A percentile compares a stretch with the other conserved stretches of the same genome.
Evolutionary conservation across 805 yeast species (phyloP).

Genomic region (Debaryomyces maramus): DNA sequence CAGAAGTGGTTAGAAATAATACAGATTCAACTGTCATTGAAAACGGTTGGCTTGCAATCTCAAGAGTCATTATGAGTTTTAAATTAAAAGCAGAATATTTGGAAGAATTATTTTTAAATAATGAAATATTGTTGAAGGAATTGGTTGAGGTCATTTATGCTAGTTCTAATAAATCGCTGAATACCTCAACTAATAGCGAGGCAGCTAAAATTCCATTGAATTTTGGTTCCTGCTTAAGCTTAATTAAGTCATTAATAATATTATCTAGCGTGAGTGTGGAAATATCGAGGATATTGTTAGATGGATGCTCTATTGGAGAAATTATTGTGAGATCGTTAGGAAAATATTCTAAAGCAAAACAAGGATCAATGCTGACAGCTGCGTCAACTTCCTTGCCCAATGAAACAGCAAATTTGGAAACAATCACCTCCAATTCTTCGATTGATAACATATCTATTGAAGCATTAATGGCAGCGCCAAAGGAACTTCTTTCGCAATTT

Average conservation of each 20-base stretch:
- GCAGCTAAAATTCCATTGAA: constrained; percentile 22
- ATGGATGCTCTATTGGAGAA: constrained; percentile 48
- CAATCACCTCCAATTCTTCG: constrained; percentile 7
- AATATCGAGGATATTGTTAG: constrained; percentile 44
- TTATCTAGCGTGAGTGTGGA: constrained; percentile 44
- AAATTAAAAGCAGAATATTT: constrained; percentile 41
- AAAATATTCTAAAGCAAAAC: constrained; percentile 42
- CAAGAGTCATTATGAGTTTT: constrained; percentile 56
- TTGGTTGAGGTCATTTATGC: constrained; percentile 21
- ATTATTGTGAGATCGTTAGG: constrained; percentile 51
- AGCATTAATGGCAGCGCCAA: constrained; percentile 71
- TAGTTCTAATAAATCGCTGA: constrained; percentile 28
- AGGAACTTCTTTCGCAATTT: constrained; percentile 56
- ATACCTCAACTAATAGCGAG: constrained; percentile 11
- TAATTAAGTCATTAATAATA: constrained; percentile 47
- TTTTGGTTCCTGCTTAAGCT: constrained; percentile 40
- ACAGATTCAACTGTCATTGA: constrained; percentile 63
- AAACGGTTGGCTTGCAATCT: constrained; percentile 62
- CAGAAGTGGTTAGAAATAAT: constrained; percentile 53
- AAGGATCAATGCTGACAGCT: not conserved
- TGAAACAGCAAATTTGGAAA: constrained; percentile 1
- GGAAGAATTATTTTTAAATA: constrained; percentile 39
- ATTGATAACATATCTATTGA: constrained; percentile 51
- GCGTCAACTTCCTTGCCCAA: not conserved
- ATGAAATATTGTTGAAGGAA: constrained; percentile 21